Conservation (phyloP, 163 green algal species). For the Coccomyxa subellipsoidea region DNA sequence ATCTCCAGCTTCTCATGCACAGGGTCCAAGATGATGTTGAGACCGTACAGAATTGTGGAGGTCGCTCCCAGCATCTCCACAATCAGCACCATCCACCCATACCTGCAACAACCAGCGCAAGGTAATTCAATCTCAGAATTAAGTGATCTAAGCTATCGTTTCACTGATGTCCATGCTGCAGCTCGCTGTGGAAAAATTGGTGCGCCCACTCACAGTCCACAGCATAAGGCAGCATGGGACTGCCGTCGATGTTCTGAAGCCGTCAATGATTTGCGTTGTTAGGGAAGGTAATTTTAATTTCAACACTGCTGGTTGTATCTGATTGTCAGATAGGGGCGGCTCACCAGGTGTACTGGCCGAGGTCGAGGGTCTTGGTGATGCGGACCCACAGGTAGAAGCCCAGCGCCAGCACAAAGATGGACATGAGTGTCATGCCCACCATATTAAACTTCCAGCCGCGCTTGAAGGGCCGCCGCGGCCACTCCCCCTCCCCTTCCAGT, state of each 20-base stretch:
- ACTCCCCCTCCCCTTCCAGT: background rate
- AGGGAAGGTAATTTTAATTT: too few relatives aligned
- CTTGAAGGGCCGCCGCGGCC: background rate
- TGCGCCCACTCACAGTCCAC: too few relatives aligned
- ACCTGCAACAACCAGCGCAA: constrained; percentile 30
- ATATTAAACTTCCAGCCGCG: constrained; percentile 15
- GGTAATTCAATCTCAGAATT: too few relatives aligned
- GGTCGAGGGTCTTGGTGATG: constrained; percentile 34
- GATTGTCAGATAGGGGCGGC: too few relatives aligned
- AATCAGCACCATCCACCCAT: constrained; percentile 57
- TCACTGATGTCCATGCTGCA: too few relatives aligned
- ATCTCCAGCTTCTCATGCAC: constrained; percentile 33
- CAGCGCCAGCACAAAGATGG: constrained; percentile 25
- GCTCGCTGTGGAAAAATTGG: too few relatives aligned
- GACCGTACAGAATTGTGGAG: constrained; percentile 61
- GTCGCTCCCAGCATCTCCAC: constrained; percentile 69
- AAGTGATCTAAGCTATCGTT: too few relatives aligned
- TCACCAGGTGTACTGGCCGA: constrained; percentile 27
- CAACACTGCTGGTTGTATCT: too few relatives aligned
- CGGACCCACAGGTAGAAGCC: constrained; percentile 41
- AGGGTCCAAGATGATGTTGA: constrained; percentile 49
- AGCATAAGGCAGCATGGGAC: too few relatives aligned
- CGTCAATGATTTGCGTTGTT: too few relatives aligned
- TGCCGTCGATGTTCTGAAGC: too few relatives aligned
- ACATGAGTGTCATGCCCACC: constrained; percentile 20